Percentiles rank a stretch among this genome's conserved stretches.
Conservation (phyloP, 164 flowering plant species). For the Umbilicus rupestris region DNA sequence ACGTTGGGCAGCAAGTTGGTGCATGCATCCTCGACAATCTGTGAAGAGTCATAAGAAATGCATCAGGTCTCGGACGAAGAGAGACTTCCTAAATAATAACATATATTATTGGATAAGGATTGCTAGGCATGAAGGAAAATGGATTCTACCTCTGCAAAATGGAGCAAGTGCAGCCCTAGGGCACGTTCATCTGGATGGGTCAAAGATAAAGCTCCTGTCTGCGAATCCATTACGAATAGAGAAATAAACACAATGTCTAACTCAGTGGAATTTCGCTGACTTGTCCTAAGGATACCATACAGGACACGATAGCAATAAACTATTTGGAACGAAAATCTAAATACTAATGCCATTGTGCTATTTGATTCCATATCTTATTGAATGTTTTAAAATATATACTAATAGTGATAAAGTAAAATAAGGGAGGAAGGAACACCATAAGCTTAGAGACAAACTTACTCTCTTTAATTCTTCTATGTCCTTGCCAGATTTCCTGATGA, state of each 20-base stretch:
- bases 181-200: constrained; percentile 66
- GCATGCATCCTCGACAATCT: constrained; percentile 80
- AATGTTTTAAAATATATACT: not conserved
- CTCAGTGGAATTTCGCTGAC: too few species aligned
- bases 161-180: constrained; percentile 80
- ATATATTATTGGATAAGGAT: not conserved
- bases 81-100: not conserved
- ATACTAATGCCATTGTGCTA: not conserved
- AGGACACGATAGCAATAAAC: too few species aligned
- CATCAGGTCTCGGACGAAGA: not conserved
- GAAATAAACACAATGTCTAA: not conserved
- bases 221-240: constrained; percentile 10
- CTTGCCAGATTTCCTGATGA: constrained; percentile 85
- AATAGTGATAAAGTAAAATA: not conserved
- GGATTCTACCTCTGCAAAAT: constrained; percentile 67
- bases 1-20: constrained; percentile 64
- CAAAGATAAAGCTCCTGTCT: constrained; percentile 56
- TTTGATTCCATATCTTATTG: not conserved
- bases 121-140: constrained; percentile 2
- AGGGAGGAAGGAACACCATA: not conserved
- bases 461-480: constrained; percentile 69
- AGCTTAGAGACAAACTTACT: constrained; percentile 30
- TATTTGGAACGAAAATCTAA: not conserved
- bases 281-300: too few species aligned
- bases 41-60: constrained; percentile 15